These are phyloP conservation scores for Hymenoscyphus albidus DNA, from an alignment of 2,329 filamentous ascomycete species.

Conservation along the genomic window DNA sequence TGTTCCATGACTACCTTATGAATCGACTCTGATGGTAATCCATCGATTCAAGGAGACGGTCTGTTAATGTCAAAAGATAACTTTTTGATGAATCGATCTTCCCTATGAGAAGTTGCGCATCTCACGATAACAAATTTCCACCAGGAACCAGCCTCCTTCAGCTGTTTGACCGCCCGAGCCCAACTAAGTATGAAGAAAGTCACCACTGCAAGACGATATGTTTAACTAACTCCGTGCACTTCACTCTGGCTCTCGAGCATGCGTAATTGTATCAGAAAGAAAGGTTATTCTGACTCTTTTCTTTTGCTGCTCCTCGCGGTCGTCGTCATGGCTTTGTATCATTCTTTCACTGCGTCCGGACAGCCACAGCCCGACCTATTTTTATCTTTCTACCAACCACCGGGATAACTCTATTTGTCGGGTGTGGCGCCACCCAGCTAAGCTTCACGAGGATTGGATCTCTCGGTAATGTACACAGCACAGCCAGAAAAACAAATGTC, in stretches of 20 bases:
- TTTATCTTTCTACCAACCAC: conserved; percentile 3
- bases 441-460: neutral
- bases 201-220: neutral
- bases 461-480: neutral
- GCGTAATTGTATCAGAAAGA: neutral
- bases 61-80: conserved; percentile 1
- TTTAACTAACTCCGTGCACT: neutral
- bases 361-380: neutral
- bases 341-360: neutral
- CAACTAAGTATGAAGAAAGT: neutral
- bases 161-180: neutral
- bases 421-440: neutral
- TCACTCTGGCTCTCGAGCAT: neutral
- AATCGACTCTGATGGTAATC: neutral
- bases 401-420: neutral
- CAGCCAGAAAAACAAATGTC: neutral
- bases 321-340: neutral
- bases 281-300: neutral
- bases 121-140: conserved; percentile 4
- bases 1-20: neutral
- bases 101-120: neutral
- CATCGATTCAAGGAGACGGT: neutral
- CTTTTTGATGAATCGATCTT: neutral
- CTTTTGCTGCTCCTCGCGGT: neutral
- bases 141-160: conserved; percentile 1